A percentile compares a stretch with the other conserved stretches of the same genome.
phyloP scores from a whole-genome alignment of 2,329 filamentous ascomycete genomes.

The Cladosporium cucumerinum region DNA sequence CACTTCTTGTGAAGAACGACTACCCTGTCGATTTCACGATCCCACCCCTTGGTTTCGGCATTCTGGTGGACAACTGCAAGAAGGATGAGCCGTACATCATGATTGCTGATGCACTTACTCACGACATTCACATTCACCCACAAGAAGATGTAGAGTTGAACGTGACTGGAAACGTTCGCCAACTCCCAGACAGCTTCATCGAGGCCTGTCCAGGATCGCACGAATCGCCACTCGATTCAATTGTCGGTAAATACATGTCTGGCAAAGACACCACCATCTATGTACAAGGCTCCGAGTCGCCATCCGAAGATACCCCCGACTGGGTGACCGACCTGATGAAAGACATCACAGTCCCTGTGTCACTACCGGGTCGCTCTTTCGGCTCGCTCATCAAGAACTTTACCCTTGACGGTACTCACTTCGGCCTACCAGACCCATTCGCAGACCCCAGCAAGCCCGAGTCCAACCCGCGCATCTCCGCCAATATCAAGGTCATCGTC shows the following conservation, averaged over 20 bases:
- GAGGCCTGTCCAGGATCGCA: conserved; percentile 70
- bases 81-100: conserved; percentile 69
- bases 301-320: conserved; percentile 64
- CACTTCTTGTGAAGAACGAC: conserved; percentile 67
- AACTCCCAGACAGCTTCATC: conserved; percentile 71
- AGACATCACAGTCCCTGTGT: conserved; percentile 77
- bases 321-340: conserved; percentile 81
- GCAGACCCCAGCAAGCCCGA: conserved; percentile 72
- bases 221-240: conserved; percentile 77
- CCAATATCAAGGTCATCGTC: conserved; percentile 75
- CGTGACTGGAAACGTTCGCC: conserved; percentile 67
- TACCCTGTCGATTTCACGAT: conserved; percentile 75
- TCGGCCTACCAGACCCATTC: conserved; percentile 75
- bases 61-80: conserved; percentile 79
- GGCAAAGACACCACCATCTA: conserved; percentile 77
- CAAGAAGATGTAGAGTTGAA: conserved; percentile 64
- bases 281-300: conserved; percentile 71
- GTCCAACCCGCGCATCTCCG: conserved; percentile 74
- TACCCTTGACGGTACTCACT: conserved; percentile 78
- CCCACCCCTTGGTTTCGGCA: conserved; percentile 77
- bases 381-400: conserved; percentile 85
- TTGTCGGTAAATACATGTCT: conserved; percentile 77
- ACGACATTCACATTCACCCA: conserved; percentile 64
- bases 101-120: conserved; percentile 72
- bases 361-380: conserved; percentile 77